Conservation (phyloP, 108 stramenopile species). For the Cyclotella distinguenda region DNA sequence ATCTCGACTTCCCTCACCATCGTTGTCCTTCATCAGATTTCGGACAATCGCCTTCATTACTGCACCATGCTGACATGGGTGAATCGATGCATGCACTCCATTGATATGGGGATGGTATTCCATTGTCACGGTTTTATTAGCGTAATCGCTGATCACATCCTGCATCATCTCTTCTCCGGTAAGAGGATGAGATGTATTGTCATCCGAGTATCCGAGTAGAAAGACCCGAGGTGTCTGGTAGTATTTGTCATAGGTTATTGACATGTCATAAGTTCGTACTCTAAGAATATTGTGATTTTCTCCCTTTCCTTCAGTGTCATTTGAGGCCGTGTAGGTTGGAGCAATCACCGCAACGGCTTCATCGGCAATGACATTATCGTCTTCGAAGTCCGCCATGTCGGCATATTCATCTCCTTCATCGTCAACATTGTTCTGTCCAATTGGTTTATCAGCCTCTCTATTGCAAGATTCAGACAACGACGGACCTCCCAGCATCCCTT, state of each 20-base stretch:
- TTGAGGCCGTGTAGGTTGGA: conserved; percentile 12
- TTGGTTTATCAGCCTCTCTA: too few relatives aligned
- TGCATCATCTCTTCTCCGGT: conserved; percentile 92
- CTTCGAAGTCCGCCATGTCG: conserved; percentile 90
- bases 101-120: conserved; percentile 93
- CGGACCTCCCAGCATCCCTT: conserved; percentile 56
- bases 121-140: conserved; percentile 97
- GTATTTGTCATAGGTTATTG: conserved; percentile 98
- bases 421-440: conserved; percentile 4
- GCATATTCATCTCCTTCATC: conserved; percentile 87
- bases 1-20: conserved; percentile 9
- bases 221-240: conserved; percentile 98
- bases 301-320: conserved; percentile 8
- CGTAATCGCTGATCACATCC: conserved; percentile 98
- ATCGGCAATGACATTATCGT: conserved; percentile 73
- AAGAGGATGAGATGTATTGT: conserved; percentile 70
- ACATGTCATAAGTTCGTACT: conserved; percentile 93
- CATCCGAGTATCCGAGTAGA: conserved; percentile 91
- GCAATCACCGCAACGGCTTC: conserved; percentile 64
- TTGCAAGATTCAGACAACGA: too few relatives aligned
- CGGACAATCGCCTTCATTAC: conserved; percentile 97
- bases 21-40: conserved; percentile 70
- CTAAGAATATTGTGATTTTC: conserved; percentile 63
- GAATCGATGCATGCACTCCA: conserved; percentile 90
- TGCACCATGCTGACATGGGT: conserved; percentile 98